phyloP scores from a whole-genome alignment of 345 rosid genomes.

The Carallia pectinifolia region DNA sequence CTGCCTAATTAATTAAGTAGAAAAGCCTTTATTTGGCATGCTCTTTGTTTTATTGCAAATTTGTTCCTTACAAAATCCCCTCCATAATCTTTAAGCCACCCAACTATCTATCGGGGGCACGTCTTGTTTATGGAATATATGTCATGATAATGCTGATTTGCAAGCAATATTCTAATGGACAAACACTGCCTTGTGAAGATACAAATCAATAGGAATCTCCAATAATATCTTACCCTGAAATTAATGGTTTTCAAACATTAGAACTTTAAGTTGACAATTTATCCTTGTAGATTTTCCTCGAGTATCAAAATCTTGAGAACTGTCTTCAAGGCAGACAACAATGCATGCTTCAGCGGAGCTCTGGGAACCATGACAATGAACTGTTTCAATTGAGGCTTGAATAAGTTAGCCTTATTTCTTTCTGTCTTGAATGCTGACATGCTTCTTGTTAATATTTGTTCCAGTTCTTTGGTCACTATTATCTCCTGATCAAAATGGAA shows the following conservation, averaged over 20 bases:
- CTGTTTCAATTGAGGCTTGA: neutral
- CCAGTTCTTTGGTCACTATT: constrained; percentile 86
- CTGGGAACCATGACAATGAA: neutral
- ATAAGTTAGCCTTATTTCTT: neutral
- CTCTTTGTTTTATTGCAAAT: neutral
- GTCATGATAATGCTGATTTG: too few relatives aligned
- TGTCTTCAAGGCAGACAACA: neutral
- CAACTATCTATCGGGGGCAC: neutral
- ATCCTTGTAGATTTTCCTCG: neutral
- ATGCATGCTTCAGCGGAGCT: neutral
- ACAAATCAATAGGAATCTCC: too few relatives aligned
- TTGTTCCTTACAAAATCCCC: neutral
- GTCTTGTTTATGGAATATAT: neutral
- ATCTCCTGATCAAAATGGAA: constrained; percentile 55
- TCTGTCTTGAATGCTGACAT: constrained; percentile 6
- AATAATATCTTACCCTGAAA: neutral
- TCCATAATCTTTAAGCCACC: neutral
- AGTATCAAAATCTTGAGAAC: neutral
- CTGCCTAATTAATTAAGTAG: neutral
- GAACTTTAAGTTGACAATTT: neutral
- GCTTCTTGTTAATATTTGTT: constrained; percentile 9
- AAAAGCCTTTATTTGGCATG: neutral
- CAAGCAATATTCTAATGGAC: too few relatives aligned
- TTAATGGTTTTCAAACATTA: too few relatives aligned
- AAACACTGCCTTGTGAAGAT: too few relatives aligned